A percentile compares a stretch with the other conserved stretches of the same genome.
phyloP scores from a whole-genome alignment of 305 asterid genomes.

The Fraxinus platypoda region DNA sequence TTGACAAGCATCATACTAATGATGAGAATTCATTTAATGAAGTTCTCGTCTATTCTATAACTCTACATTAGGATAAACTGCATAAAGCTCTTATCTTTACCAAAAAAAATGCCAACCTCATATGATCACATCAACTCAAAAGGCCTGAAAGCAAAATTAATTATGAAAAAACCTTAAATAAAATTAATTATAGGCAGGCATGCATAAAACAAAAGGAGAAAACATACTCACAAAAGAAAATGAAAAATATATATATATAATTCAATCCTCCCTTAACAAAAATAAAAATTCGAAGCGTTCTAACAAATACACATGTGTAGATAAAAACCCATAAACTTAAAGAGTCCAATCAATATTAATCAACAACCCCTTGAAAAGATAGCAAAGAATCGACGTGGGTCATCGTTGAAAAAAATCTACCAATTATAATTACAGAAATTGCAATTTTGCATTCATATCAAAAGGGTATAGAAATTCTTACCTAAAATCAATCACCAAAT shows the following conservation, averaged over 20 bases:
- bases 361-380: background rate
- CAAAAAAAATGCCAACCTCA: slow-evolving; percentile 16
- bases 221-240: background rate
- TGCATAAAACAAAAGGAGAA: background rate
- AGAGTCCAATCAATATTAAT: background rate
- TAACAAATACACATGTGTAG: background rate
- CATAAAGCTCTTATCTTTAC: slow-evolving; percentile 1
- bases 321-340: background rate
- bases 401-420: slow-evolving; percentile 14
- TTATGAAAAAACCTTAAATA: background rate
- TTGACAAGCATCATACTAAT: background rate
- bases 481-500: slow-evolving; percentile 38
- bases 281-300: slow-evolving; percentile 8
- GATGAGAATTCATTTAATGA: slow-evolving; percentile 1
- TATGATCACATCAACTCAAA: slow-evolving; percentile 8
- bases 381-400: slow-evolving; percentile 8
- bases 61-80: background rate
- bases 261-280: background rate
- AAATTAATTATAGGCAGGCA: background rate
- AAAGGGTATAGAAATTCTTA: slow-evolving; percentile 21
- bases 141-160: background rate
- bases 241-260: background rate
- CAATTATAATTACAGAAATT: slow-evolving; percentile 10
- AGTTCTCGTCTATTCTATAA: background rate
- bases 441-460: background rate